phyloP scores from a whole-genome alignment of 805 yeast species.

The Kluyveromyces lactis region DNA sequence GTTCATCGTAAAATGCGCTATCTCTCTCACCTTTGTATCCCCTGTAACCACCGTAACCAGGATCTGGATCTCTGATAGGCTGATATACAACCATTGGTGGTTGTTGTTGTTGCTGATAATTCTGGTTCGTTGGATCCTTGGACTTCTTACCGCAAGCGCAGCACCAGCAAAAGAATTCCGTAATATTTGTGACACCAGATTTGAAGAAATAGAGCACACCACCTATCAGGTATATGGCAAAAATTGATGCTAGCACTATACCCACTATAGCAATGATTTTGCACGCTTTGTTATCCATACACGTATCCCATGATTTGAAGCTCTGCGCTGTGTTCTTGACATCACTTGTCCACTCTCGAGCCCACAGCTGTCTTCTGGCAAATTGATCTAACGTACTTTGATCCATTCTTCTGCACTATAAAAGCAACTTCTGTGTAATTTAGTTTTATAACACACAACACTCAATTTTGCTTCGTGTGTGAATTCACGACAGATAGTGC shows the following conservation, averaged over 20 bases:
- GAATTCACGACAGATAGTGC: no score
- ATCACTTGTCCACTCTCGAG: constrained; percentile 12
- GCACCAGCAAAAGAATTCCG: constrained; percentile 47
- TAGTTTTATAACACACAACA: no score
- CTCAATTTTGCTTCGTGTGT: no score
- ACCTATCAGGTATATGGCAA: constrained; percentile 48
- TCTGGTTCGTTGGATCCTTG: background rate
- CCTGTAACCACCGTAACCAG: constrained; percentile 6
- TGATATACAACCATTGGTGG: constrained; percentile 26
- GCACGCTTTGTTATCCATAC: constrained; percentile 71
- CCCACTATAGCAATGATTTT: constrained; percentile 72
- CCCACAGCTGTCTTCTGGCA: background rate
- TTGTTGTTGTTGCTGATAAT: constrained; percentile 2
- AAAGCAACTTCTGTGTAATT: no score
- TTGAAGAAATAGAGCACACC: constrained; percentile 48
- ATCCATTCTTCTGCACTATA: background rate
- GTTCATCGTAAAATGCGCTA: constrained; percentile 17
- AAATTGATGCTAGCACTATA: constrained; percentile 47
- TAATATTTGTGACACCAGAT: constrained; percentile 47
- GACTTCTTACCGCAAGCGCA: constrained; percentile 25
- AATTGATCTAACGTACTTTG: background rate
- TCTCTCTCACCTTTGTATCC: constrained; percentile 6
- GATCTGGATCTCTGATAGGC: constrained; percentile 23
- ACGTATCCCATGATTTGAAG: constrained; percentile 63
- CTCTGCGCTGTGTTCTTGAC: constrained; percentile 33